Percentiles rank a stretch among this genome's conserved stretches.
These are phyloP conservation scores for Aspergillus sp. DNA, from an alignment of 2,329 filamentous ascomycete genomes.

Conservation along the genomic window DNA sequence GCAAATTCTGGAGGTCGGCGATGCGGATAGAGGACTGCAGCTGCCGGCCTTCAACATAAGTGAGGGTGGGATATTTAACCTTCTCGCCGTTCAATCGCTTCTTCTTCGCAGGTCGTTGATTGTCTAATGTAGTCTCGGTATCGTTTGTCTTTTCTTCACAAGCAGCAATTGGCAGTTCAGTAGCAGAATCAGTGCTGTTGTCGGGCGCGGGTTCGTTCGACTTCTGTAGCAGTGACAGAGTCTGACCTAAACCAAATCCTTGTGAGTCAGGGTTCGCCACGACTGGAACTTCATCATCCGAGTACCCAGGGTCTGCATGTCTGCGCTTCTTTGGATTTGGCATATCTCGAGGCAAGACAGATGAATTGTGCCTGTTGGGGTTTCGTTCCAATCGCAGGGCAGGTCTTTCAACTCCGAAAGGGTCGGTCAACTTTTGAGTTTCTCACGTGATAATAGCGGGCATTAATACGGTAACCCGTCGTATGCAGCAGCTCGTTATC, in stretches of 20 bases:
- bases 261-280: constrained; percentile 14
- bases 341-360: constrained; percentile 18
- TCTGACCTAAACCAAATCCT: constrained; percentile 32
- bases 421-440: constrained; percentile 4
- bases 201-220: constrained; percentile 14
- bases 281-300: constrained; percentile 26
- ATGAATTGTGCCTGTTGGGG: not conserved
- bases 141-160: constrained; percentile 1
- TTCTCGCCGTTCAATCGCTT: constrained; percentile 42
- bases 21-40: constrained; percentile 58
- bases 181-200: constrained; percentile 4
- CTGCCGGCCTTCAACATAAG: constrained; percentile 51
- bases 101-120: constrained; percentile 26
- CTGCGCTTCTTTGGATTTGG: constrained; percentile 34
- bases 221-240: constrained; percentile 31
- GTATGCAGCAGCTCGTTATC: constrained; percentile 2
- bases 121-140: constrained; percentile 19
- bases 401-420: not conserved
- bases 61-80: constrained; percentile 54
- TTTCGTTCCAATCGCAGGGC: not conserved
- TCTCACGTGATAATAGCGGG: constrained; percentile 15
- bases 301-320: constrained; percentile 22
- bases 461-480: constrained; percentile 3
- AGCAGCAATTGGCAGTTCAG: not conserved
- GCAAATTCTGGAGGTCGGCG: constrained; percentile 57